Base-by-base conservation (phyloP, 305 asterid genomes). In the Lippia alba region DNA sequence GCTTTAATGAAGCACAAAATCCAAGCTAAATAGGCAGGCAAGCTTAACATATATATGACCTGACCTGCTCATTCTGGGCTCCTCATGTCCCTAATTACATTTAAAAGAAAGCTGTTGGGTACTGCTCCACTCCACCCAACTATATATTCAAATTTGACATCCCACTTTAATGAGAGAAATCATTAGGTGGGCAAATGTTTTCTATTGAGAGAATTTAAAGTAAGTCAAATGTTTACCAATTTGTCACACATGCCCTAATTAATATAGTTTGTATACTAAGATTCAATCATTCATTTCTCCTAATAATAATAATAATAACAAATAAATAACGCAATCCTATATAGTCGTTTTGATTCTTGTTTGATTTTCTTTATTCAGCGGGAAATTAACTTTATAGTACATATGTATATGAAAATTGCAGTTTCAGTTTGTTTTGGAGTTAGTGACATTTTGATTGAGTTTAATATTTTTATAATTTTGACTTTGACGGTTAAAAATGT, bases 161-260 rank as follows among this genome's bases (percentile, higher is more conserved):
- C 19, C 61, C 39, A 51, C 19, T 62, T 59, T 19, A 17, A 50
- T 56, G 73, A 6, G 41, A 20, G 19, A 12, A 63, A 77, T 75
- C 70, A 83, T 82, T 78, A 71, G 83, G 83, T 81, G 78, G 74
- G 41, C 54, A 4, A 36, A 36, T 36, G 9, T 36, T 34, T 45
- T 19, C 17, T 55, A 5, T 2, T 5, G 34, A 66, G 33, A 58
- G 8, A 36, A 59, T 65, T 55, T 66, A 24, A 24, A 24, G 30
- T 3, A 30, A 61, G 49, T 5, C 12, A 12, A 56, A 8, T 66
- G 69, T 65, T 50, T 53, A 46, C n/a, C 30, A 24, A 24, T 24
- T 24, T 24, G 30, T n/a, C n/a, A n/a, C n/a, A n/a, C n/a, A n/a
- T n/a, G n/a, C n/a, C n/a, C n/a, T n/a, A n/a, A n/a, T n/a, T n/a